A percentile compares a stretch with the other conserved stretches of the same genome.
Conservation (phyloP, 192 early-diverging fungal genomes). For the Rhizophagus clarus region DNA sequence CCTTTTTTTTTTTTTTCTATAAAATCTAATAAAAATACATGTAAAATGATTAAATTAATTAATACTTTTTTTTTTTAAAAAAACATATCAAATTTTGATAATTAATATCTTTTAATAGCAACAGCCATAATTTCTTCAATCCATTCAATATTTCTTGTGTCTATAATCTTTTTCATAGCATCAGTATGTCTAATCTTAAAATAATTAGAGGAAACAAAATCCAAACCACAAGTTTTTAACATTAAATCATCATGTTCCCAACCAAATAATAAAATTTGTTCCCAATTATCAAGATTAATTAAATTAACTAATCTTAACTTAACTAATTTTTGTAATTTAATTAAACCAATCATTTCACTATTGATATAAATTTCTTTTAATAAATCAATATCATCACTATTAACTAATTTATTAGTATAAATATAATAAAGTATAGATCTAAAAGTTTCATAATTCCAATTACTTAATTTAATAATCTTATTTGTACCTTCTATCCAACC, state of each 20-base stretch:
- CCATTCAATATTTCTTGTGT: slow-evolving; percentile 6
- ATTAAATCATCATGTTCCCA: slow-evolving; percentile 4
- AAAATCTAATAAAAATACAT: too few relatives aligned
- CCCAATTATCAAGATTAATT: background rate
- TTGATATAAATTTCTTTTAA: slow-evolving; percentile 14
- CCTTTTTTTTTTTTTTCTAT: too few relatives aligned
- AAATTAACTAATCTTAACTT: background rate
- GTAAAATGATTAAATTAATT: too few relatives aligned
- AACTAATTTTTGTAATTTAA: background rate
- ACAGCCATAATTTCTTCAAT: slow-evolving; percentile 15
- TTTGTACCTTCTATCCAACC: slow-evolving; percentile 6
- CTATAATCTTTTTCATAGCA: background rate
- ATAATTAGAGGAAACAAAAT: background rate
- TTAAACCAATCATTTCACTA: slow-evolving; percentile 4
- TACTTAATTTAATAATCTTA: background rate
- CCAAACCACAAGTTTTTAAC: slow-evolving; percentile 2
- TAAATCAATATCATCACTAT: background rate
- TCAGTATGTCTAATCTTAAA: background rate
- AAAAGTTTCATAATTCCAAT: slow-evolving; percentile 3
- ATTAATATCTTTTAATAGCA: background rate
- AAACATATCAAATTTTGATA: too few relatives aligned
- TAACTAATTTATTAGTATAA: slow-evolving; percentile 4
- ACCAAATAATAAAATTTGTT: slow-evolving; percentile 12
- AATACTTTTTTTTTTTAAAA: background rate
- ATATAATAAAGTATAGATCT: slow-evolving; percentile 1